Evolutionary conservation across 2,329 filamentous ascomycete species (phyloP).

Genomic region (Trichophyton mentagrophytes): DNA sequence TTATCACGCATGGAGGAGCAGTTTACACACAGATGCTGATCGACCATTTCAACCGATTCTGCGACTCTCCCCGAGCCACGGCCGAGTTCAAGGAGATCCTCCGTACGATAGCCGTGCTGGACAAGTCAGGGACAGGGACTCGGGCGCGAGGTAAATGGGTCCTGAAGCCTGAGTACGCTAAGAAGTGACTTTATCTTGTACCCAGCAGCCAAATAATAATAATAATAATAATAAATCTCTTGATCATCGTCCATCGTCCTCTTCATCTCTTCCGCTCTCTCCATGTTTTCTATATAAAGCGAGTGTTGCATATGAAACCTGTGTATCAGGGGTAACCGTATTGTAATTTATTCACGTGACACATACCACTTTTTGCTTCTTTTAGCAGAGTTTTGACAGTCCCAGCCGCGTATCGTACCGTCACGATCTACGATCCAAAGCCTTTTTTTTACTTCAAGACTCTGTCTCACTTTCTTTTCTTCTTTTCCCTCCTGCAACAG

Average conservation of each 20-base stretch:
- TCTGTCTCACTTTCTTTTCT: slow-evolving; percentile 1
- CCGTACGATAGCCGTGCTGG: slow-evolving; percentile 59
- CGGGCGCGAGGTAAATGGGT: slow-evolving; percentile 44
- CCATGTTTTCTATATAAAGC: background rate
- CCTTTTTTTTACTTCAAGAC: background rate
- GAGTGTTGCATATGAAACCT: background rate
- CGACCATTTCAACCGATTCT: slow-evolving; percentile 77
- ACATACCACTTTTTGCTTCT: background rate
- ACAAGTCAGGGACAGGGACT: slow-evolving; percentile 39
- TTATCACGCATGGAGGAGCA: slow-evolving; percentile 61
- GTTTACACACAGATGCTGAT: slow-evolving; percentile 76
- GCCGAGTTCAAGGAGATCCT: slow-evolving; percentile 74
- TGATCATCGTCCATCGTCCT: background rate
- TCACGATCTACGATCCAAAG: background rate
- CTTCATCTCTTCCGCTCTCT: background rate
- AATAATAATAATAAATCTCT: background rate
- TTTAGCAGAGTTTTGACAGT: background rate
- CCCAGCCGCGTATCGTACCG: background rate
- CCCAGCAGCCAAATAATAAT: background rate
- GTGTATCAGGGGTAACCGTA: background rate
- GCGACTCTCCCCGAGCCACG: slow-evolving; percentile 53
- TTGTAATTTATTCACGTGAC: background rate
- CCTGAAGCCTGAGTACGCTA: slow-evolving; percentile 44
- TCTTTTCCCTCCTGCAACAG: background rate
- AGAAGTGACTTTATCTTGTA: slow-evolving; percentile 1